A percentile compares a stretch with the other conserved stretches of the same genome.
Evolutionary conservation across 2,329 filamentous ascomycete species (phyloP).

Genomic region (Colletotrichum sp.): DNA sequence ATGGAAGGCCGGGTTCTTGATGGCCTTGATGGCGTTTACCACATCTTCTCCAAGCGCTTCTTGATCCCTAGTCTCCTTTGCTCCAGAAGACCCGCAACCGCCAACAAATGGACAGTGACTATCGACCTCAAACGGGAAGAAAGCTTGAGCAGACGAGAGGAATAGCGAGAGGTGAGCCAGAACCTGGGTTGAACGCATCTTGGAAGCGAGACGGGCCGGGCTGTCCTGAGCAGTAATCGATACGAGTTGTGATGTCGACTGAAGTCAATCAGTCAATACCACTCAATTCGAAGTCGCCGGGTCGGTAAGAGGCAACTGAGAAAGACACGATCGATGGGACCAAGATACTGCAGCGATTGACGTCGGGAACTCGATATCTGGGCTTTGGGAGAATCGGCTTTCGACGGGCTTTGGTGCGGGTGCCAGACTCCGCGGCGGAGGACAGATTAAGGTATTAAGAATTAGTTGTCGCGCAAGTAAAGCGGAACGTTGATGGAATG

Average conservation of each 20-base stretch:
- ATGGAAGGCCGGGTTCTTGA: conserved; percentile 40
- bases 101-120: conserved; percentile 29
- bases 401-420: conserved; percentile 3
- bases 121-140: conserved; percentile 48
- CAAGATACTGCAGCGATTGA: background rate
- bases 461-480: conserved; percentile 17
- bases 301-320: background rate
- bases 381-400: background rate
- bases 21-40: conserved; percentile 17
- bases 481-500: background rate
- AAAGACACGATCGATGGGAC: background rate
- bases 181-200: conserved; percentile 44
- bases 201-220: conserved; percentile 24
- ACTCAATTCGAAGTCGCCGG: background rate
- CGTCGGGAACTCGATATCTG: background rate
- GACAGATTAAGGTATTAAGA: conserved; percentile 21
- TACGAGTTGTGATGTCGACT: background rate
- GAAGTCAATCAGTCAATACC: background rate
- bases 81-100: conserved; percentile 28
- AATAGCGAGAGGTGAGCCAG: conserved; percentile 54
- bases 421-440: conserved; percentile 21
- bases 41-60: background rate
- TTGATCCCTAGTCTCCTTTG: conserved; percentile 13
- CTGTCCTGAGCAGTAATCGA: background rate
- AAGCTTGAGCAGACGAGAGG: conserved; percentile 49